Evolutionary conservation across 352 stramenopile genomes (phyloP), one percentile per base, ranked within the genome.

Genomic region (Phytophthora megakarya): DNA sequence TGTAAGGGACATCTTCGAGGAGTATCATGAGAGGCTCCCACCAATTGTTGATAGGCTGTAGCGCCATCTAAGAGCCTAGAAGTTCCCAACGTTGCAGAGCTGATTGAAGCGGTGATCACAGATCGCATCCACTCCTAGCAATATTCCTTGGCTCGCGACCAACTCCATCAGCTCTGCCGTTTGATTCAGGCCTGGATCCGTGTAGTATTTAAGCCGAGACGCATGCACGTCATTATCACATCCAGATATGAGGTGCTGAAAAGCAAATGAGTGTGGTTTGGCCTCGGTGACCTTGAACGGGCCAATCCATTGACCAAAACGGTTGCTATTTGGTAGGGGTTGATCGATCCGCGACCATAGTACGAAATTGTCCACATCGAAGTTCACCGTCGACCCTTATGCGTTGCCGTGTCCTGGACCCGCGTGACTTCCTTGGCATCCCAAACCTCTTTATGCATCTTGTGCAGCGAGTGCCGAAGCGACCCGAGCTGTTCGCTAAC

Each of bases 361-460:
- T 5, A 40, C 35, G 15, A 40, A 40, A 19, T 40, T 15, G 18
- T 15, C 35, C 18, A 21, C 35, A 40, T 40, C 35, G 12, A 19
- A 40, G 19, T 40, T 40, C n/a, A n/a, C n/a, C n/a, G n/a, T n/a
- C n/a, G n/a, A n/a, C n/a, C n/a, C n/a, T 42, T 42, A 16, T 11
- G 35, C 35, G 11, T 15, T 16, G 16, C 35, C 35, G 18, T 42
- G 12, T 42, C 35, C 0, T 42, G 5, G 11, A 32, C 7, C 15
- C 40, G 40, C 8, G 25, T 32, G n/a, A n/a, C n/a, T 19, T 67
- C 40, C 18, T 53, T 51, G 4, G 19, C 25, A 35, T 59, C 43
- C 9, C 25, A 1, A 7, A 55, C 49, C 35, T 61, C 43, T 33
- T 55, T 49, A 25, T 67, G 59, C 21, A 67, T 56, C 0, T 16